Base-by-base conservation (phyloP, 2,329 filamentous ascomycete species). In the Phoma sp. region DNA sequence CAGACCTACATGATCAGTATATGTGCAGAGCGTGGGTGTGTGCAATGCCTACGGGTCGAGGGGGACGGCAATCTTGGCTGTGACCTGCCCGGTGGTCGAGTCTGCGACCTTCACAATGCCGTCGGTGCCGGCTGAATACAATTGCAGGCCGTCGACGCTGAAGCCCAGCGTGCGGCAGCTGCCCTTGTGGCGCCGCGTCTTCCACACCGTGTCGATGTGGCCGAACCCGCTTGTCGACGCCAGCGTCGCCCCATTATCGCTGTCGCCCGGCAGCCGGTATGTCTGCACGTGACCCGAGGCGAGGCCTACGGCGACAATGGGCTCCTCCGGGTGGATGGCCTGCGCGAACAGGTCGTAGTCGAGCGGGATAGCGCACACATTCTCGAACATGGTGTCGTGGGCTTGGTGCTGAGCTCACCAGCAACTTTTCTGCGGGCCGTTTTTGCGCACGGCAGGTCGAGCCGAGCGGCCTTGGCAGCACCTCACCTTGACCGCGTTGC, bases 101-200 rank as follows among this genome's bases (percentile, higher is more conserved):
- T 80, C 81, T 20, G 86, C 86, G 33, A 80, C 81, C 68, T 88
- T 88, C 47, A 88, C 81, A 36, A 88, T 75, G 39, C 84, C 85
- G 72, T 88, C 86, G 9, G 84, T 85, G 34, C 86, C 86, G 3
- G 83, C 80, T 17, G 80, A 83, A 62, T 81, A 87, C 77, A 82
- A 76, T 80, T 87, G 82, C 61, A 84, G 79, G 14, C 93, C 95
- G 72, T 97, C 93, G 52, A 86, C 76, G 60, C 87, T 88, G 76
- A 93, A 98, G 4, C 83, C 86, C 49, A 98, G 78, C 56, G 86
- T 88, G 47, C 95, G 84, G 72, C 93, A 98, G 81, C 92, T 97
- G 11, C 92, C 93, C 80, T 96, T 96, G 78, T 99, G 95, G 57
- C 95, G 84, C 63, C 87, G 83, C 5, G 95, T 98, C 66, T 86